Base-by-base conservation (phyloP, 2,329 filamentous ascomycete genomes). In the Berkeleyomyces rouxiae region DNA sequence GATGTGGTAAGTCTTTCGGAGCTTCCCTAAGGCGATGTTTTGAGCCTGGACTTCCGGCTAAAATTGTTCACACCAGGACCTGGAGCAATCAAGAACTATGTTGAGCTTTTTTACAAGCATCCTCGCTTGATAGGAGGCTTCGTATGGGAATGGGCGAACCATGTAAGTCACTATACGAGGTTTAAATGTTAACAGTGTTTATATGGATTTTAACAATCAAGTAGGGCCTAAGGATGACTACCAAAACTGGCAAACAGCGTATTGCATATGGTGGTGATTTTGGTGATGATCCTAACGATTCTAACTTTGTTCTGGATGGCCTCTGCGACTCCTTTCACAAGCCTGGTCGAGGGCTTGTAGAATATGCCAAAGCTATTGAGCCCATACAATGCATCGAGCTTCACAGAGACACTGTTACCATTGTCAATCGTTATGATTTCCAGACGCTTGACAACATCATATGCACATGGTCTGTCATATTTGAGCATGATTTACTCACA, bases 141-240 rank as follows among this genome's bases (percentile, higher is more conserved):
- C 43, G 77, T 84, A 2, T 85, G 82, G 82, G 82, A 85, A 67
- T 85, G 82, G 82, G 78, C 77, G 0, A 84, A 83, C 64, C 81
- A 84, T 61, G 78, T 79, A 49, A 66, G 71, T 66, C 6, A 11
- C 16, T 7, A 5, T 11, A 31, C 49, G 33, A 43, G 4, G 10
- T 11, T 3, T 9, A 13, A 7, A 16, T 53, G 9, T 13, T 36
- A 13, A 11, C 3, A 53, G 10, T 36, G 7, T 53, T 10, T 53
- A 13, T 59, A 65, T 16, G 65, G 33, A 9, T 4, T 4, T 36
- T 53, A 3, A 42, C 16, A 23, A 3, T 36, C n/a, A 53, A 53
- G 37, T 16, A 74, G 73, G 68, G 78, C 65, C 67, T 82, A 65
- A 69, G 79, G 3, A 73, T 74, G 6, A 73, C 73, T 58, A 74